Evolutionary conservation across 306 rosid genomes (phyloP), one percentile per base, ranked within the genome.

Genomic region (Citrullus amarus): DNA sequence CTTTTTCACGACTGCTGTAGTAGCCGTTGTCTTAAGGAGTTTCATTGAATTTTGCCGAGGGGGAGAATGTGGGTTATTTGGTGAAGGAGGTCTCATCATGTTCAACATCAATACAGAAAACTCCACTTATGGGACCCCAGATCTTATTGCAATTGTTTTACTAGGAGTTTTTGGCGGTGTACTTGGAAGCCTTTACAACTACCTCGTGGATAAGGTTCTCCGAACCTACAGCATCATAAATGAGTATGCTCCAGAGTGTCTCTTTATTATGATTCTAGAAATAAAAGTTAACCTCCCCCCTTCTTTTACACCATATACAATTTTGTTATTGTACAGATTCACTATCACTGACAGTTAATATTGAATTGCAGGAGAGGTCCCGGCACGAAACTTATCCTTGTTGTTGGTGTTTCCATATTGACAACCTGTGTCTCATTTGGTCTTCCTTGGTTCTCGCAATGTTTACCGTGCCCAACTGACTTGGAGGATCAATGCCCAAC

Each of bases 1-100:
- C 13, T 90, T 92, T 80, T 92, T 92, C 73, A 90, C 97, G 7
- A 88, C 95, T 8, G 97, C 95, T 44, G 91, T 92, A 44, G 97
- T 92, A 38, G 95, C 93, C 22, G 91, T 92, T 51, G 91, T 90
- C 79, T 82, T 92, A 57, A 88, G 91, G 86, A 63, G 82, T 80
- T 83, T 87, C 85, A 83, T 85, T 9, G 87, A 80, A 6, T 68
- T 87, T 72, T 92, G 97, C 65, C 85, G 77, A 46, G 88, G 82
- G 1, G 93, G 88, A 77, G 41, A 32, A 15, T 93, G 96, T 80
- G 96, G 98, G 48, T 84, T 91, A 59, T 93, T 90, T 68, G 97
- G 96, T 69, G 93, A 90, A 88, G 97, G 95, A 39, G 97, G 95
- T 58, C 85, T 92, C 70, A 88, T 90, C 25, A 75, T 93, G 96